Evolutionary conservation across 2,329 filamentous ascomycete species (phyloP).

Genomic region (Atkinsonella texensis): DNA sequence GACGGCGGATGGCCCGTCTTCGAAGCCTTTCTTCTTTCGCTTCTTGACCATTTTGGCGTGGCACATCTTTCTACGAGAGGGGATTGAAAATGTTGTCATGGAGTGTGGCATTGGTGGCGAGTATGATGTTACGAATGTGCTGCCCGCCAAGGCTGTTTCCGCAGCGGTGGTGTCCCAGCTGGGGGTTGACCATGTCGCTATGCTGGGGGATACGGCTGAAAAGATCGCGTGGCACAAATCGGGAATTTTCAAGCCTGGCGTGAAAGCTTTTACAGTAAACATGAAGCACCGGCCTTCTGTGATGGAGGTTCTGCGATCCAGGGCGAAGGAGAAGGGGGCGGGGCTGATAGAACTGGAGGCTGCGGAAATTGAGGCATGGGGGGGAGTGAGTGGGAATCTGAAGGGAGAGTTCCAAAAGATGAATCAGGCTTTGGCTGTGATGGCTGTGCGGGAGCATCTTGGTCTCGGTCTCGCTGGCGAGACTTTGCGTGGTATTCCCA

Average conservation of each 20-base stretch:
- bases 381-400: constrained; percentile 29
- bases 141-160: constrained; percentile 50
- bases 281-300: constrained; percentile 21
- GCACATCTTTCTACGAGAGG: constrained; percentile 67
- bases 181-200: constrained; percentile 72
- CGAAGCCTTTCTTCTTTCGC: constrained; percentile 85
- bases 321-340: constrained; percentile 45
- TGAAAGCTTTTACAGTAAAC: constrained; percentile 23
- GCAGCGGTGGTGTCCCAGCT: constrained; percentile 67
- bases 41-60: constrained; percentile 83
- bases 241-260: constrained; percentile 65
- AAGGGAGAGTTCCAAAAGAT: constrained; percentile 42
- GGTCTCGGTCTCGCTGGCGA: constrained; percentile 16
- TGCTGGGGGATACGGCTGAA: constrained; percentile 68
- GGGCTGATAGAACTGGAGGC: constrained; percentile 30
- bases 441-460: constrained; percentile 47
- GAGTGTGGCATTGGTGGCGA: constrained; percentile 94
- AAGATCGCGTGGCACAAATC: constrained; percentile 87
- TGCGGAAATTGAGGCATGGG: constrained; percentile 27
- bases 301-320: constrained; percentile 41
- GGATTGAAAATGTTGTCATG: constrained; percentile 66
- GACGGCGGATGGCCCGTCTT: constrained; percentile 39
- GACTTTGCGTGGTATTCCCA: constrained; percentile 15
- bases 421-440: constrained; percentile 46
- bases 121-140: constrained; percentile 82